Evolutionary conservation across 306 rosid species (phyloP).

Genomic region (Biancaea sappan): DNA sequence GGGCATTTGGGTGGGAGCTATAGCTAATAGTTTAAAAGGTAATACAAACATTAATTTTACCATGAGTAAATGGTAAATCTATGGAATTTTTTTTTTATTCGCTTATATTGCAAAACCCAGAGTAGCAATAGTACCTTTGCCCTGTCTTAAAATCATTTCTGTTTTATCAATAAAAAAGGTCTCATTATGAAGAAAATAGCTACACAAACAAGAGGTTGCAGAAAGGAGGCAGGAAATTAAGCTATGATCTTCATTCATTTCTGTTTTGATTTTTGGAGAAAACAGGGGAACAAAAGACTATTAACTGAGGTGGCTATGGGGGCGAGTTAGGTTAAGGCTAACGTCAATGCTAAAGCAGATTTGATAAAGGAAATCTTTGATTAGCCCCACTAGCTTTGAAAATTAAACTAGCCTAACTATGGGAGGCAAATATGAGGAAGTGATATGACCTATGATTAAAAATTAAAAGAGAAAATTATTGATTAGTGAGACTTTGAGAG

Average conservation of each 20-base stretch:
- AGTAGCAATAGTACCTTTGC: not conserved
- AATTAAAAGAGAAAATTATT: no score
- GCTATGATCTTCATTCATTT: not conserved
- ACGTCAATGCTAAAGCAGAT: constrained; percentile 33
- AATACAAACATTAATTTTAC: no score
- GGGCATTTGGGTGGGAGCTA: no score
- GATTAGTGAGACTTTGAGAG: no score
- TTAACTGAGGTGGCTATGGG: not conserved
- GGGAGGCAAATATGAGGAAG: constrained; percentile 12
- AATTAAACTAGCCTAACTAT: constrained; percentile 39
- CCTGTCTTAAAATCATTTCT: not conserved
- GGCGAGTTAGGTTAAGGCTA: constrained; percentile 30
- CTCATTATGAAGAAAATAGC: not conserved
- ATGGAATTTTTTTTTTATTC: not conserved
- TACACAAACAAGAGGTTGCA: not conserved
- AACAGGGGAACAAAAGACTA: not conserved
- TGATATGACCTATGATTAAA: not conserved
- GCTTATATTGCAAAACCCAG: no score
- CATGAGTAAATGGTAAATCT: not conserved
- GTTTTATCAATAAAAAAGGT: not conserved
- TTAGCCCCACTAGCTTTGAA: not conserved
- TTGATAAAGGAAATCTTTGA: constrained; percentile 1
- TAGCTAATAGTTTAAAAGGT: no score
- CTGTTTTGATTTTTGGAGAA: not conserved
- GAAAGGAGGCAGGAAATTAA: not conserved